These are phyloP conservation scores for Gossypium stocksii DNA, from an alignment of 345 rosid species.

Conservation along the genomic window DNA sequence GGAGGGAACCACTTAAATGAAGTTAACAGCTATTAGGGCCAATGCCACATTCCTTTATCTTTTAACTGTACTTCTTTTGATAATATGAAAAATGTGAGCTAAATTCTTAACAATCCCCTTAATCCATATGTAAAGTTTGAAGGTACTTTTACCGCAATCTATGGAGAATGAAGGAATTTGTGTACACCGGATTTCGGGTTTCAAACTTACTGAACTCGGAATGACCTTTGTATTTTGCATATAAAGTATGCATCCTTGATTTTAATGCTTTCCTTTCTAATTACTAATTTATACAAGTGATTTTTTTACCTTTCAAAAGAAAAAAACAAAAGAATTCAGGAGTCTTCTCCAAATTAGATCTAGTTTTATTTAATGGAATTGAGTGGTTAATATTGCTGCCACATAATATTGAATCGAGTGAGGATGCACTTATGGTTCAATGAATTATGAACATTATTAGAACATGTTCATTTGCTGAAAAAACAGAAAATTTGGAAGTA, in stretches of 20 bases:
- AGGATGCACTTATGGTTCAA: not conserved
- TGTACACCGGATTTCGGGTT: no score
- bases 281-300: no score
- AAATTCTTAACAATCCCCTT: not conserved
- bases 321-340: no score
- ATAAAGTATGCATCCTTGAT: no score
- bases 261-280: no score
- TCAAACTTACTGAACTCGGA: no score
- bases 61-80: not conserved
- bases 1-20: not conserved
- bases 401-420: not conserved
- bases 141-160: not conserved
- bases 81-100: not conserved
- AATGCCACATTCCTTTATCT: not conserved
- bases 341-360: no score
- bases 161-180: no score
- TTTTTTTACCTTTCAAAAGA: no score
- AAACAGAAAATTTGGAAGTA: not conserved
- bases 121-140: no score
- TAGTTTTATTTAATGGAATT: not conserved
- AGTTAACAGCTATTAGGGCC: not conserved
- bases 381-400: not conserved
- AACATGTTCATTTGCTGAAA: not conserved
- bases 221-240: no score
- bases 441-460: not conserved